Evolutionary conservation across 176 grass and related monocot species (phyloP).

Genomic region (Miscanthus lutarioriparius): DNA sequence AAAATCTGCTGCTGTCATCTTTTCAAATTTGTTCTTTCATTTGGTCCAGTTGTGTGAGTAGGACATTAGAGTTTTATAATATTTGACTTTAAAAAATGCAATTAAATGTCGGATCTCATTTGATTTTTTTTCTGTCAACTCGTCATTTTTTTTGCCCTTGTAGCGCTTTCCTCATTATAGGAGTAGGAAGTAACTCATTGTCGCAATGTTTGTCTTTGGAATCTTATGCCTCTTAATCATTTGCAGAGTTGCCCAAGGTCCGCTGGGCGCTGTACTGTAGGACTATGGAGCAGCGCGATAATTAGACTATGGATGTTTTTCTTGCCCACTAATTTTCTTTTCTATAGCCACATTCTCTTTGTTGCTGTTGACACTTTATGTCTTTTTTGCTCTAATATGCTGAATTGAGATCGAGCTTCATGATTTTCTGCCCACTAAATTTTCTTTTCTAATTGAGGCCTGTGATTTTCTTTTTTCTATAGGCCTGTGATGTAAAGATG

Average conservation of each 20-base stretch:
- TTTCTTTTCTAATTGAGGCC: background rate
- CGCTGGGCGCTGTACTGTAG: too few species aligned
- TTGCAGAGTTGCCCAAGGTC: conserved; percentile 65
- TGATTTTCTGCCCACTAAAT: background rate
- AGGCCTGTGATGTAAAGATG: background rate
- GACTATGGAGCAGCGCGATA: too few species aligned
- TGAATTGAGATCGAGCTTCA: too few species aligned
- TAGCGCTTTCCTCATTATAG: conserved; percentile 34
- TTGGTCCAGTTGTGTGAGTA: background rate
- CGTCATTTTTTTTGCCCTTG: conserved; percentile 62
- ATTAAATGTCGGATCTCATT: too few species aligned
- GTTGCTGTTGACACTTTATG: too few species aligned
- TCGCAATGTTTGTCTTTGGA: background rate
- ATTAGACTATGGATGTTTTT: too few species aligned
- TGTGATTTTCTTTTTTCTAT: background rate
- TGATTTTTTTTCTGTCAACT: too few species aligned
- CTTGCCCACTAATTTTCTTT: too few species aligned
- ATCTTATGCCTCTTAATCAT: conserved; percentile 31
- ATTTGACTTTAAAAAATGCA: background rate
- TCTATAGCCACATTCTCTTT: too few species aligned
- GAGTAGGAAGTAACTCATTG: background rate
- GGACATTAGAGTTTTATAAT: background rate
- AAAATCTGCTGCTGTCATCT: background rate
- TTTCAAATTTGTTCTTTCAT: background rate
- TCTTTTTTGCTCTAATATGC: too few species aligned